Evolutionary conservation across 352 stramenopile genomes (phyloP), one percentile per base, ranked within the genome.

Genomic region (Ophiocytium majus): DNA sequence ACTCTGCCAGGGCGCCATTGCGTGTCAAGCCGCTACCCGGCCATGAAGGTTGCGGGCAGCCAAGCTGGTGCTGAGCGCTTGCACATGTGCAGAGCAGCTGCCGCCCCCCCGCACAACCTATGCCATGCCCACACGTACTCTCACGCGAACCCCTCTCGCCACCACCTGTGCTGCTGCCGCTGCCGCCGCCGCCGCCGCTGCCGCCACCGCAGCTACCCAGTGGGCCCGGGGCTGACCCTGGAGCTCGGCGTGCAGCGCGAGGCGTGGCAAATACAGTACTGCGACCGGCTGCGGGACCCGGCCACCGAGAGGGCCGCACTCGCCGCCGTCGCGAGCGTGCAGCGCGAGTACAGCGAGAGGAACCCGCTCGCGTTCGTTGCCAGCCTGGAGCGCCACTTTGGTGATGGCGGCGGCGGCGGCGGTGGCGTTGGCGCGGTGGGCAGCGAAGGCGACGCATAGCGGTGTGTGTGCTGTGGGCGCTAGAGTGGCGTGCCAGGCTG

Each of bases 191-290:
- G 14, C 32, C 66, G 5, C 66, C 32, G 5, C 35, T 78, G 5
- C 5, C 32, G 5, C 35, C 35, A 17, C 35, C 66, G 14, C 66
- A 78, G 66, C 35, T 78, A 78, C 35, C 66, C 66, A 5, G 32
- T 43, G 5, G 66, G 66, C 32, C 66, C 66, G 17, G 66, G 66
- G 5, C 35, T 78, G 14, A 5, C 5, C 32, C 5, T 78, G 32
- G 66, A 78, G 14, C 66, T 78, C 5, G 66, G 66, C 35, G 66
- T 78, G 5, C 66, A 78, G 66, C 5, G 14, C 5, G 66, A 78
- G 35, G 66, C 66, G 35, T 78, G 66, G 66, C 66, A 78, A 43
- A 78, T 78, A 43, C 66, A 78, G 66, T 78, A 78, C 66, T 78
- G 66, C 66, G 66, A 78, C 35, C 5, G 66, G 35, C 35, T 78